A percentile compares a stretch with the other conserved stretches of the same genome.
phyloP scores from a whole-genome alignment of 805 yeast genomes.

The Teunomyces cretensis region DNA sequence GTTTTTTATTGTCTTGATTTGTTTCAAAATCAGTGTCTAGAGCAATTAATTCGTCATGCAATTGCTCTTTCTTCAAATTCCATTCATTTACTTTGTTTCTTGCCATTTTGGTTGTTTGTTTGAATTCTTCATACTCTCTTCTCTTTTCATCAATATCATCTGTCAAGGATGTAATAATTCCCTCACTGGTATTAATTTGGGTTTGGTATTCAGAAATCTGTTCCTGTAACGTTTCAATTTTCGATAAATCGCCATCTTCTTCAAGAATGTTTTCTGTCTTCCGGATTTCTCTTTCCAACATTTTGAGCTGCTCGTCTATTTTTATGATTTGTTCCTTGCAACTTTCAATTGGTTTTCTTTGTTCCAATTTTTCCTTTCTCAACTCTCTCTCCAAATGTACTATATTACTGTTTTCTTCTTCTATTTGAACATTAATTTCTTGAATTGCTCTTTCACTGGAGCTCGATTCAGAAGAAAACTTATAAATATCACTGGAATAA shows the following conservation, averaged over 20 bases:
- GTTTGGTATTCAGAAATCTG: slow-evolving; percentile 29
- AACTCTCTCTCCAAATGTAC: slow-evolving; percentile 7
- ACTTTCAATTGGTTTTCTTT: slow-evolving; percentile 7
- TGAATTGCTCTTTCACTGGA: slow-evolving; percentile 13
- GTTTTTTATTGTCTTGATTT: slow-evolving; percentile 11
- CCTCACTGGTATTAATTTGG: slow-evolving; percentile 26
- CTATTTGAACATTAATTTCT: slow-evolving; percentile 11
- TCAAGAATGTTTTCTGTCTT: slow-evolving; percentile 37
- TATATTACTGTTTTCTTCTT: slow-evolving; percentile 7
- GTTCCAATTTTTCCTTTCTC: slow-evolving; percentile 7
- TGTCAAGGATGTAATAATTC: slow-evolving; percentile 27
- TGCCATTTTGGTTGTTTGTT: slow-evolving; percentile 10
- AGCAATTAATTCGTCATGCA: slow-evolving; percentile 13
- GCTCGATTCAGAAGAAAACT: slow-evolving; percentile 24
- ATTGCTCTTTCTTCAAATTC: slow-evolving; percentile 8
- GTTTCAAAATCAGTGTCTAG: slow-evolving; percentile 15
- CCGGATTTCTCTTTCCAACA: slow-evolving; percentile 14
- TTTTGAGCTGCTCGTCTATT: slow-evolving; percentile 3
- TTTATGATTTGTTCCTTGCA: slow-evolving; percentile 9
- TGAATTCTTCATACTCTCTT: slow-evolving; percentile 8
- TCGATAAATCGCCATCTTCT: slow-evolving; percentile 47
- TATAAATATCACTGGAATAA: slow-evolving; percentile 33
- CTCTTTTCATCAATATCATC: slow-evolving; percentile 18
- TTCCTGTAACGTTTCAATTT: slow-evolving; percentile 34
- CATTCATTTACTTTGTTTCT: slow-evolving; percentile 5